Evolutionary conservation across 2,329 filamentous ascomycete genomes (phyloP).

Genomic region (Didymella sp.): DNA sequence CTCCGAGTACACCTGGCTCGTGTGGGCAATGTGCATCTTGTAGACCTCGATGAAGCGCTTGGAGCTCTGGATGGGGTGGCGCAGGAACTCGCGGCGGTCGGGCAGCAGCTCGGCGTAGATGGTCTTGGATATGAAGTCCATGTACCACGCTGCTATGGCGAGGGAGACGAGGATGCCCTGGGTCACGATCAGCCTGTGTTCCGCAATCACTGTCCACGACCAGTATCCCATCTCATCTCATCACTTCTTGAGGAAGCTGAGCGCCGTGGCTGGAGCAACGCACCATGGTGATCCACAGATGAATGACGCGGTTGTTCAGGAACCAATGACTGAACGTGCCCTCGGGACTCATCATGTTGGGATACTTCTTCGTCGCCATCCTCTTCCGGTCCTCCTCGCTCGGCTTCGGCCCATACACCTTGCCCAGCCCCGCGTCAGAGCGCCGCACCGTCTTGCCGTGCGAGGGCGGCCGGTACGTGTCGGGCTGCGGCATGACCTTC

Average conservation of each 20-base stretch:
- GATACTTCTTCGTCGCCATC: slow-evolving; percentile 77
- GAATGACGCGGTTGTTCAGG: slow-evolving; percentile 76
- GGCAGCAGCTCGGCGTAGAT: slow-evolving; percentile 83
- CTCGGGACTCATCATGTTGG: slow-evolving; percentile 84
- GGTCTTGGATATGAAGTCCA: slow-evolving; percentile 80
- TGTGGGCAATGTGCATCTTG: slow-evolving; percentile 76
- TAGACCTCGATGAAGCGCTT: slow-evolving; percentile 74
- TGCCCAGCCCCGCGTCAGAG: slow-evolving; percentile 58
- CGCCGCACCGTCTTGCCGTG: slow-evolving; percentile 71
- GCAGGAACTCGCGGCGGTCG: slow-evolving; percentile 69
- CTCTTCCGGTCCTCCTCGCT: slow-evolving; percentile 69
- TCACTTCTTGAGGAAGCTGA: too few relatives aligned
- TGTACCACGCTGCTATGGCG: slow-evolving; percentile 74
- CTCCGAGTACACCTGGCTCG: slow-evolving; percentile 71
- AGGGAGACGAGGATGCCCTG: slow-evolving; percentile 73
- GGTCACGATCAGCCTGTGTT: not conserved
- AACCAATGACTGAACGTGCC: slow-evolving; percentile 87
- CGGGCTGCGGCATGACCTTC: slow-evolving; percentile 76
- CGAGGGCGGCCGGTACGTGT: slow-evolving; percentile 90
- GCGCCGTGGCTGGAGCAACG: too few relatives aligned
- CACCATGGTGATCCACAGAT: slow-evolving; percentile 85
- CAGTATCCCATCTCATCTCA: too few relatives aligned
- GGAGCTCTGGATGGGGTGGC: slow-evolving; percentile 72
- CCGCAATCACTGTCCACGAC: not conserved
- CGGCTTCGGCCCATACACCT: slow-evolving; percentile 77